These are phyloP conservation scores for Sugiyamaella valdiviana DNA, from an alignment of 805 yeast genomes.

Conservation along the genomic window DNA sequence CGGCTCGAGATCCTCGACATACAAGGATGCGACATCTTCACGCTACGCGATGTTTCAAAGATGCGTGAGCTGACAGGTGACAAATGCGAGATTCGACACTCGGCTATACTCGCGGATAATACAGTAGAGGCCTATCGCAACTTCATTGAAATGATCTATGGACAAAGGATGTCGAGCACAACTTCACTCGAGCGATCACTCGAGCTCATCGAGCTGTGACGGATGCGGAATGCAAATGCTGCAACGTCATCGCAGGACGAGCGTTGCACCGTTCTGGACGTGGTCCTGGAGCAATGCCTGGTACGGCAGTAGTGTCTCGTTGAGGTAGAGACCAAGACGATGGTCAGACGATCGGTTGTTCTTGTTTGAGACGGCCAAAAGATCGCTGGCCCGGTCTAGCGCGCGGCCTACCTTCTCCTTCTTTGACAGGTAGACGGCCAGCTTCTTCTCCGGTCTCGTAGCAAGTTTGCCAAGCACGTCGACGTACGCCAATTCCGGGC, in stretches of 20 bases:
- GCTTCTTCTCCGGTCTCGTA: constrained; percentile 21
- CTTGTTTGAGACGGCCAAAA: constrained; percentile 20
- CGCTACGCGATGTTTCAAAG: constrained; percentile 11
- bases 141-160: constrained; percentile 12
- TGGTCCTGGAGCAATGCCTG: constrained; percentile 12
- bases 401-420: constrained; percentile 22
- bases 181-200: constrained; percentile 1
- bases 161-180: neutral
- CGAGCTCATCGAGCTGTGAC: neutral
- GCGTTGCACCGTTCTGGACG: constrained; percentile 13
- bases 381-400: constrained; percentile 23
- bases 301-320: constrained; percentile 10
- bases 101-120: constrained; percentile 18
- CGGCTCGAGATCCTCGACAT: constrained; percentile 4
- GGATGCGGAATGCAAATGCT: neutral
- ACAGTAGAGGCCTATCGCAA: constrained; percentile 16
- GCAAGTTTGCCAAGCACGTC: constrained; percentile 17
- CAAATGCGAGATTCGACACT: constrained; percentile 12
- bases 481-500: constrained; percentile 19
- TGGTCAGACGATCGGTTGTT: constrained; percentile 10
- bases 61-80: constrained; percentile 4
- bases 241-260: constrained; percentile 7
- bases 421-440: constrained; percentile 23
- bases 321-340: constrained; percentile 13
- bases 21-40: constrained; percentile 15